Base-by-base conservation (phyloP, 768 basidiomycete genomes). In the Leccinum pellstonianum region DNA sequence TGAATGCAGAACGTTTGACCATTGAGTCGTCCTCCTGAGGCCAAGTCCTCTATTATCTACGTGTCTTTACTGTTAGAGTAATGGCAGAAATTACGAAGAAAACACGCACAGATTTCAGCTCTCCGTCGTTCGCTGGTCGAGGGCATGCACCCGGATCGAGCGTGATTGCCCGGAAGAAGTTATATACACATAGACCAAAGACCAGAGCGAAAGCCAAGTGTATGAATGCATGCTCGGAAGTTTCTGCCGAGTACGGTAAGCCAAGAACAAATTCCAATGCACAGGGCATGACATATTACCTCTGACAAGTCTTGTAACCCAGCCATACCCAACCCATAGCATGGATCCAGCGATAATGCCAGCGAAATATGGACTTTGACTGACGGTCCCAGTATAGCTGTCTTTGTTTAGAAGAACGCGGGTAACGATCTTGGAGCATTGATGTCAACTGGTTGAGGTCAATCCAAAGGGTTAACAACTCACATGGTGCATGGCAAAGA, bases 1-100 rank as follows among this genome's bases (percentile, higher is more conserved):
- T 88, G 85, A 54, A 99, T 89, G 68, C 97, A 98, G 73, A 98
- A 98, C 10, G 94, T 94, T 72, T 95, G 94, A 1, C 96, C 95
- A 71, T 98, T 98, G 27, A 99, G 77, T 17, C 89, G 80, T 15
- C 95, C 93, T 68, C 88, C 86, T 10, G 89, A 88, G 14, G 95
- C 92, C 17, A 98, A 78, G 29, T 94, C 92, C 70, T 98, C 95
- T 52, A 99, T 88, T 38, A 92, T 84, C 93, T 95, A 19, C 17
- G 7, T 41, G 25, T 29, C 47, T 51, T n/a, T 55, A 46, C 33
- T 54, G 41, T 60, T 31, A 60, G 47, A 4, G 12, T 2, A 9
- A 38, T 14, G 12, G 17, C 6, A 14, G 38, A 54, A 25, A 48
- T 21, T 10, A 5, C 9, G 25, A 9, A 35, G 12, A 55, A 1